Conservation (phyloP, 2,329 filamentous ascomycete genomes). For the Helicocarpus griseus region DNA sequence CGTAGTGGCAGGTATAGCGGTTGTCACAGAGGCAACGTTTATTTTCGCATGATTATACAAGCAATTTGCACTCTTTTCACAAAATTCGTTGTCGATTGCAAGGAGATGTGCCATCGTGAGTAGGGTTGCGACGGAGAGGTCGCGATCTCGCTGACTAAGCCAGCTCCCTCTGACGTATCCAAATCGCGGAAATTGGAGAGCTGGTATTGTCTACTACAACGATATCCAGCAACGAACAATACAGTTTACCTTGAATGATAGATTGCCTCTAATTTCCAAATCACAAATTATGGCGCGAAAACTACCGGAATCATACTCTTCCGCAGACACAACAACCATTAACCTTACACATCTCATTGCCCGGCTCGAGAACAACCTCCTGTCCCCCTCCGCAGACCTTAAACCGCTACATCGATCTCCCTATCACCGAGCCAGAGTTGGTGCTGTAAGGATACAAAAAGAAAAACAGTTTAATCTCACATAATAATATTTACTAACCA, state of each 20-base stretch:
- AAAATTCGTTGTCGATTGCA: too few relatives aligned
- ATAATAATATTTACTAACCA: not conserved
- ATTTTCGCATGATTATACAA: too few relatives aligned
- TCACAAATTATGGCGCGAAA: conserved; percentile 10
- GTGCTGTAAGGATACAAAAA: conserved; percentile 22
- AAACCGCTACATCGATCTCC: conserved; percentile 29
- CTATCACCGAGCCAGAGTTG: conserved; percentile 33
- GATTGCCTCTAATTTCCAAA: too few relatives aligned
- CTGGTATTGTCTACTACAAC: too few relatives aligned
- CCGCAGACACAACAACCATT: conserved; percentile 24
- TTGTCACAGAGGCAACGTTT: too few relatives aligned
- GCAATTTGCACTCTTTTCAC: too few relatives aligned
- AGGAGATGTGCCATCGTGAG: too few relatives aligned
- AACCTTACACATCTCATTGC: conserved; percentile 34
- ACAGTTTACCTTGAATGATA: not conserved
- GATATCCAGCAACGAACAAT: not conserved
- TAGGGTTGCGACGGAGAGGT: too few relatives aligned
- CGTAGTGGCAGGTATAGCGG: too few relatives aligned
- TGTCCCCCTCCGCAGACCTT: conserved; percentile 29
- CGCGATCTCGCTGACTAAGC: too few relatives aligned
- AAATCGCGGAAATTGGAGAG: too few relatives aligned
- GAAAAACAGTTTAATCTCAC: not conserved
- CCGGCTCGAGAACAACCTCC: conserved; percentile 35
- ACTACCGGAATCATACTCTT: conserved; percentile 9
- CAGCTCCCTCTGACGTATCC: too few relatives aligned